Evolutionary conservation across 257 asterid genomes (phyloP), one percentile per base, ranked within the genome.

Genomic region (Thymus quinquecostatus): DNA sequence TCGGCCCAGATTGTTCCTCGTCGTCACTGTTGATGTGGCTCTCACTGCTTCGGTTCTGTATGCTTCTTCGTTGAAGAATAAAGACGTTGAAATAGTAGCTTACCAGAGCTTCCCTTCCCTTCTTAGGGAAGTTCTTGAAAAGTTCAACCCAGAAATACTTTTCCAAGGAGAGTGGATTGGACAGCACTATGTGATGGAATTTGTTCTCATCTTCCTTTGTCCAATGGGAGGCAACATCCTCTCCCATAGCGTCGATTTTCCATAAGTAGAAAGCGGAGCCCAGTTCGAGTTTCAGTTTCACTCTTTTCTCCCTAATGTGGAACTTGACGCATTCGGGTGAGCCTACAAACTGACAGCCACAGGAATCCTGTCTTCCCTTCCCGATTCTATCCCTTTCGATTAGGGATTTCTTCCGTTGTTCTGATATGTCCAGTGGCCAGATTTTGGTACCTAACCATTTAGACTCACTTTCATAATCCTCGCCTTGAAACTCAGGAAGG

Each of bases 61-160:
- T 62, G 56, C 78, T 89, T 73, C 97, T 80, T 48, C 88, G 86
- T 69, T 82, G 74, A 13, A 82, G 83, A 58, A 89, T 84, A 80
- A 81, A 85, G 36, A 86, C 93, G 2, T 89, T 87, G 78, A 78
- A 89, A 77, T 89, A 86, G 69, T 89, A 89, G 68, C 88, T 89
- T 34, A 89, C 91, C 71, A 89, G 73, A 12, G 85, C 75, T 58
- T 75, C 88, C 63, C 91, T 80, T 21, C 87, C 84, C 71, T 77
- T 83, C 1, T 10, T 33, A 1, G 84, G 80, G 21, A 89, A 85
- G 11, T 27, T 2, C 74, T 74, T 82, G 78, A 86, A 83, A 32
- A 87, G 83, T 51, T 85, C 89, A 27, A 77, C 80, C 96, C 91
- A 89, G 11, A 78, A 85, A 43, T 72, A 63, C 51, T 83, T 80